Conservation (phyloP, 176 grass and related monocot species). For the Oropetium thomaeum region DNA sequence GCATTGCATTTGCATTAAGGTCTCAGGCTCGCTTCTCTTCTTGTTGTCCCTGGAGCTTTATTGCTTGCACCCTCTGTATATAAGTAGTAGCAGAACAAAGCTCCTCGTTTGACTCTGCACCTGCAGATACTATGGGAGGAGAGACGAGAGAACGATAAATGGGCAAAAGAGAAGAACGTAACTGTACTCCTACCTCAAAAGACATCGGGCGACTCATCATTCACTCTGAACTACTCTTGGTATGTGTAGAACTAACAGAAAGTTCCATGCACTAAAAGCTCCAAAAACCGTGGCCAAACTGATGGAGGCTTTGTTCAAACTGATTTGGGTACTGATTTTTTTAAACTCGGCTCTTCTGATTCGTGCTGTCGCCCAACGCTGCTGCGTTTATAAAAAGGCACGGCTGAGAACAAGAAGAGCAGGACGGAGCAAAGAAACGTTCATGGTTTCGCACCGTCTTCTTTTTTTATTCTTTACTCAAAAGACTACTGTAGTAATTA, state of each 20-base stretch:
- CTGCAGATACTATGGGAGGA: no score
- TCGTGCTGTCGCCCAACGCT: background rate
- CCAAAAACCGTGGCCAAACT: constrained; percentile 20
- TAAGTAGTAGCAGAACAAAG: background rate
- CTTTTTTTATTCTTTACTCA: no score
- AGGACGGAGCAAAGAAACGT: background rate
- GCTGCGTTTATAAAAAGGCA: background rate
- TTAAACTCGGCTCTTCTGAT: background rate
- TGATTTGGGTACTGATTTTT: background rate
- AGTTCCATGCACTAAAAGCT: constrained; percentile 8
- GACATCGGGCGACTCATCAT: background rate
- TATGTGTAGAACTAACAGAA: background rate
- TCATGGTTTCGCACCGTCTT: background rate
- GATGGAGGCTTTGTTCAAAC: background rate
- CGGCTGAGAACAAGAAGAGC: background rate
- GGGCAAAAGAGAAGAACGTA: background rate
- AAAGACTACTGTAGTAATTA: background rate
- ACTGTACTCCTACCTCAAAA: background rate
- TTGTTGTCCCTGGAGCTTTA: background rate
- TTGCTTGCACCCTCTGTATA: background rate
- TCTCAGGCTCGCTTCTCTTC: constrained; percentile 7
- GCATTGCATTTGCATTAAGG: background rate
- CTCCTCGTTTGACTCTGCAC: background rate
- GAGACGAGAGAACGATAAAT: background rate
- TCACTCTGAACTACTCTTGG: background rate